Percentiles rank a stretch among this genome's conserved stretches.
Evolutionary conservation across 2,329 filamentous ascomycete genomes (phyloP).

Genomic region (Colletotrichum limetticola): DNA sequence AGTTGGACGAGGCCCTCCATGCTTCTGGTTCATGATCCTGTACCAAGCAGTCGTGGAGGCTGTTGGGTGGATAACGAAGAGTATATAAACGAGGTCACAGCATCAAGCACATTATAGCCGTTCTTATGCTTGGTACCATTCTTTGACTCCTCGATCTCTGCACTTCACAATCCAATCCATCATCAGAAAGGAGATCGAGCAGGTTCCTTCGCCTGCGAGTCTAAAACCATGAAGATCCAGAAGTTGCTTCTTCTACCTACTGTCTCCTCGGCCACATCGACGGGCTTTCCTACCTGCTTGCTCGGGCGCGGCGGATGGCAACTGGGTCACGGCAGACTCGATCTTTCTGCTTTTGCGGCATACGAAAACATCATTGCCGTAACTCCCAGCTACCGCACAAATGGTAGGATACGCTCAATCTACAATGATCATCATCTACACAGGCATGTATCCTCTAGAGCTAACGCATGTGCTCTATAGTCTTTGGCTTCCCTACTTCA

Average conservation of each 20-base stretch:
- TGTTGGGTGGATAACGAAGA: too few relatives aligned
- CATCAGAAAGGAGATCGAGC: too few relatives aligned
- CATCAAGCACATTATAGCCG: too few relatives aligned
- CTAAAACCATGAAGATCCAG: background rate
- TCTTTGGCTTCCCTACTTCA: constrained; percentile 35
- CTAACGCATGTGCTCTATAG: constrained; percentile 23
- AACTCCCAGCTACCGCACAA: constrained; percentile 41
- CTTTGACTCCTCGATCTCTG: too few relatives aligned
- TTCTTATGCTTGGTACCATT: too few relatives aligned
- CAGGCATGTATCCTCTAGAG: too few relatives aligned
- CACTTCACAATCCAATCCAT: too few relatives aligned
- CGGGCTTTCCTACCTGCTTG: background rate
- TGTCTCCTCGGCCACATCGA: background rate
- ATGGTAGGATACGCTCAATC: constrained; percentile 31
- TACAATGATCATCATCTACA: background rate
- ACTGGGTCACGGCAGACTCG: constrained; percentile 37
- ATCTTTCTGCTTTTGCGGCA: constrained; percentile 40
- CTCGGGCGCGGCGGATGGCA: constrained; percentile 41
- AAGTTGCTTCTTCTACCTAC: background rate
- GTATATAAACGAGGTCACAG: too few relatives aligned
- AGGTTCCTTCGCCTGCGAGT: background rate
- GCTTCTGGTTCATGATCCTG: too few relatives aligned
- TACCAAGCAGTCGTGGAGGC: too few relatives aligned
- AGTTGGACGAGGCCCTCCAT: too few relatives aligned
- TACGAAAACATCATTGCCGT: constrained; percentile 43